Evolutionary conservation across 441 rosid genomes (phyloP).

Genomic region (Adansonia gregorii): DNA sequence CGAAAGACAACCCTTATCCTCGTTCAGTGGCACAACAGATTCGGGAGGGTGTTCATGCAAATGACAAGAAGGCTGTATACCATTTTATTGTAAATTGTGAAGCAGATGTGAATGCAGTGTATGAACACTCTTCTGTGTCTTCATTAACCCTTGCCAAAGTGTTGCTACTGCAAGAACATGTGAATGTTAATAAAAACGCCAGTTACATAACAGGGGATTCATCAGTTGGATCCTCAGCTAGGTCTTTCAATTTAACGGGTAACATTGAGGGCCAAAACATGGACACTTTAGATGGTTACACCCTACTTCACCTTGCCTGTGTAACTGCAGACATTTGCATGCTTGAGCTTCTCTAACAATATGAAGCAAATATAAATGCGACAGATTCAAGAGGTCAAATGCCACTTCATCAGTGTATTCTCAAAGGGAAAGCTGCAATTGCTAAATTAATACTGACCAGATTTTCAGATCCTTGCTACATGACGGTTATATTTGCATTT

Average conservation of each 20-base stretch:
- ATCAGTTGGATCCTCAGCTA: constrained; percentile 66
- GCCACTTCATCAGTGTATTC: constrained; percentile 79
- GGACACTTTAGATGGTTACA: constrained; percentile 74
- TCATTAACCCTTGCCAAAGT: constrained; percentile 87
- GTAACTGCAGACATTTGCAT: constrained; percentile 93
- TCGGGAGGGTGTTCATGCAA: constrained; percentile 87
- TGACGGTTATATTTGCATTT: neutral
- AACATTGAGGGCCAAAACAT: constrained; percentile 48
- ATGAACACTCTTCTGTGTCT: constrained; percentile 66
- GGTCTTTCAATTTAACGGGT: constrained; percentile 56
- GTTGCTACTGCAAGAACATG: constrained; percentile 78
- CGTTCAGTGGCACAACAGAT: constrained; percentile 68
- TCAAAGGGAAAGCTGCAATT: constrained; percentile 59
- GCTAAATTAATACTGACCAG: constrained; percentile 89
- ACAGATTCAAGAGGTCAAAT: constrained; percentile 79
- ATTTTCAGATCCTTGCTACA: constrained; percentile 23
- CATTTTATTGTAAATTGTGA: constrained; percentile 79
- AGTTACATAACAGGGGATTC: constrained; percentile 62
- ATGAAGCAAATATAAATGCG: constrained; percentile 86
- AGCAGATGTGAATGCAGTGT: constrained; percentile 68
- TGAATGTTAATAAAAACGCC: constrained; percentile 56
- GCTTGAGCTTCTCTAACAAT: constrained; percentile 97
- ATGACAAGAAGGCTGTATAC: constrained; percentile 93
- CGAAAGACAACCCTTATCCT: constrained; percentile 59
- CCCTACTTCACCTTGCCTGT: constrained; percentile 96